Evolutionary conservation across 306 rosid genomes (phyloP), one percentile per base, ranked within the genome.

Genomic region (Castanopsis chinensis): DNA sequence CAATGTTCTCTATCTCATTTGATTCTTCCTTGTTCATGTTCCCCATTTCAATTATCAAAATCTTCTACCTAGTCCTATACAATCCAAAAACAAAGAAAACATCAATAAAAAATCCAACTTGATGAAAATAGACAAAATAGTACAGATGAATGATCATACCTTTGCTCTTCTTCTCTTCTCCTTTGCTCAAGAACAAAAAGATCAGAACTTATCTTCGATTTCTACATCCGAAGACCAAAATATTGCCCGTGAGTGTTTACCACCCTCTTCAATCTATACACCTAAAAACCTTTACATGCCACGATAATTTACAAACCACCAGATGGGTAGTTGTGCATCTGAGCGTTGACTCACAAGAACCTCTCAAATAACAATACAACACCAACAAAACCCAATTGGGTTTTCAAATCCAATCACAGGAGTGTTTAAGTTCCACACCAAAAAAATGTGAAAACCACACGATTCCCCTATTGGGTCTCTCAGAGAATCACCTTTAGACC

Each of bases 1-100:
- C 79, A 15, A 28, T 68, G 43, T 57, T 80, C 85, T 87, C 92
- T 45, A 87, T 85, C 85, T 93, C 98, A 65, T 37, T 75, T 32
- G 52, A 27, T 72, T 80, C 92, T 55, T 84, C 90, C 4, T 30
- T 52, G 57, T 60, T 79, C 37, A 58, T 23, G 71, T 43, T 78
- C 54, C 80, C 75, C 93, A 91, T 91, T 81, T 54, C 78, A 74
- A 68, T 65, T 71, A 76, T 65, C 61, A 79, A 71, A 75, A 58
- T 51, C 41, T 25, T 77, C 75, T 12, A 43, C 58, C 81, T 70
- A 71, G 57, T 27, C 15, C 73, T 76, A 79, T 73, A 45, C 80
- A 82, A 65, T 77, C 51, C 64, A 25, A 27, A 69, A 3, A 49
- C 7, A 23, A 27, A 43, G 4, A 37, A 13, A 14, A 76, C 57